phyloP scores from a whole-genome alignment of 495 filamentous ascomycete species.

The Hypoxylon rickii region DNA sequence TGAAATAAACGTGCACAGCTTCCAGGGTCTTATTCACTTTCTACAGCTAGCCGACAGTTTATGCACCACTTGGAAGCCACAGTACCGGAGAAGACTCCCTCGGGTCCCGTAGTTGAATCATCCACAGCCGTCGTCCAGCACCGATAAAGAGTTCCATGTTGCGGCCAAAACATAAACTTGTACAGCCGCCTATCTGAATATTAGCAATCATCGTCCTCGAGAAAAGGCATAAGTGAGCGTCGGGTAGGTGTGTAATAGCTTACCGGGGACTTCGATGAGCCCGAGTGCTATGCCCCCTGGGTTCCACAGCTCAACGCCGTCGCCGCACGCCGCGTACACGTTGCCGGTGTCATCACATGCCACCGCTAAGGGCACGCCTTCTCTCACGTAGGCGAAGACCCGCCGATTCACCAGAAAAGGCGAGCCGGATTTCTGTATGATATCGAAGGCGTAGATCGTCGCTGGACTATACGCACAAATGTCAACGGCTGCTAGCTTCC shows the following conservation, averaged over 20 bases:
- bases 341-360: slow-evolving; percentile 49
- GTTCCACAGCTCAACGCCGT: slow-evolving; percentile 55
- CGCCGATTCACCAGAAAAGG: slow-evolving; percentile 55
- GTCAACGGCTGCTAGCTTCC: too few relatives aligned
- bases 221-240: too few relatives aligned
- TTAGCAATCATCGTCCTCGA: slow-evolving; percentile 1
- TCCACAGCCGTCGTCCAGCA: slow-evolving; percentile 39
- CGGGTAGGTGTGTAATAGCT: slow-evolving; percentile 1
- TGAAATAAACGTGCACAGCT: too few relatives aligned
- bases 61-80: neutral
- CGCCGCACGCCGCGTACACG: slow-evolving; percentile 54
- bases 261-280: slow-evolving; percentile 41
- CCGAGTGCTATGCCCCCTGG: slow-evolving; percentile 50
- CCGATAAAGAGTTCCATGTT: slow-evolving; percentile 39
- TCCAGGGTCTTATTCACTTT: too few relatives aligned
- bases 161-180: slow-evolving; percentile 36
- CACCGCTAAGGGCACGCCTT: slow-evolving; percentile 51
- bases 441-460: slow-evolving; percentile 44
- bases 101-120: slow-evolving; percentile 15
- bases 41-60: too few relatives aligned
- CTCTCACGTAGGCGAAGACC: slow-evolving; percentile 54
- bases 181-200: slow-evolving; percentile 32
- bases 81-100: neutral
- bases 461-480: slow-evolving; percentile 25
- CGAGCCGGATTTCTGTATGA: slow-evolving; percentile 17